Evolutionary conservation across 257 asterid species (phyloP).

Genomic region (Linderniella brevidens): DNA sequence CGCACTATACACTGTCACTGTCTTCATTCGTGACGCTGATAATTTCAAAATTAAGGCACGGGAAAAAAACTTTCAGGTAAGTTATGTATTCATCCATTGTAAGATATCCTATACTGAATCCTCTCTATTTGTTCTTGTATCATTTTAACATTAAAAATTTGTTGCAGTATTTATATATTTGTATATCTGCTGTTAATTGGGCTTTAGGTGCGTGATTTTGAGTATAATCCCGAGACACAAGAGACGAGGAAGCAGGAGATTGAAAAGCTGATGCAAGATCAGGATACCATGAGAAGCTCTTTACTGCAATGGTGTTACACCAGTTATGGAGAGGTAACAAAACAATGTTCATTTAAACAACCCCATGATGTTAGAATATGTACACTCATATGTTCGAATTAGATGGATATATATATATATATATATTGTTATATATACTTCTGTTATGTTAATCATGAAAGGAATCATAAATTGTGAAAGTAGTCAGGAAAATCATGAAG

Average conservation of each 20-base stretch:
- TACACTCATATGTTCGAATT: not conserved
- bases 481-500: too few species aligned
- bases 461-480: too few species aligned
- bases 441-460: too few species aligned
- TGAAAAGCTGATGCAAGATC: constrained; percentile 3
- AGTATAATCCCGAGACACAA: constrained; percentile 22
- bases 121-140: constrained; percentile 8
- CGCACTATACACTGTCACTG: constrained; percentile 65
- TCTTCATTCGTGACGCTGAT: constrained; percentile 87
- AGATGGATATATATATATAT: too few species aligned
- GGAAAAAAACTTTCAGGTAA: constrained; percentile 66
- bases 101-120: too few species aligned
- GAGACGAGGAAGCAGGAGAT: constrained; percentile 5
- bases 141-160: not conserved
- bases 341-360: not conserved
- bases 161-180: constrained; percentile 8
- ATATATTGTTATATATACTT: not conserved
- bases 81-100: constrained; percentile 12
- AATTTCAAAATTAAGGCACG: constrained; percentile 71
- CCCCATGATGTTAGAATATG: not conserved
- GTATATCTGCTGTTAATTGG: constrained; percentile 11
- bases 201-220: constrained; percentile 67
- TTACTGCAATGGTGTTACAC: constrained; percentile 10
- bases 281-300: constrained; percentile 2
- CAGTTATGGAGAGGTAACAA: constrained; percentile 5